phyloP scores from a whole-genome alignment of 768 basidiomycete genomes.

The Leucogyrophana mollusca region DNA sequence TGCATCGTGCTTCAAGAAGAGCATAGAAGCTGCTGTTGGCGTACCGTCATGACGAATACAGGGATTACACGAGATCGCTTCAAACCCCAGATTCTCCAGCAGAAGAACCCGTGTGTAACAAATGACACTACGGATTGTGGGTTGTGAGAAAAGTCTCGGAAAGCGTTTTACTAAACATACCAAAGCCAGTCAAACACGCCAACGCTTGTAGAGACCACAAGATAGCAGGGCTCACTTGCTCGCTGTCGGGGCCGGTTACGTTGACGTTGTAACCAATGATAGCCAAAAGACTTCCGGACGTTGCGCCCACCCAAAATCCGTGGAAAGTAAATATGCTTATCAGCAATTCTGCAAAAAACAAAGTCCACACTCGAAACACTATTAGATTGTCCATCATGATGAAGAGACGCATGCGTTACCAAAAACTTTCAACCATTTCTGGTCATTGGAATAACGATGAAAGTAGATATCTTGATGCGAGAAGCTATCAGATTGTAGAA shows the following conservation, averaged over 20 bases:
- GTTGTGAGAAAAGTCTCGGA: too few relatives aligned
- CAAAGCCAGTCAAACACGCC: too few relatives aligned
- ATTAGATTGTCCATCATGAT: background rate
- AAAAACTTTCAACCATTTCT: constrained; percentile 9
- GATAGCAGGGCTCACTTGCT: too few relatives aligned
- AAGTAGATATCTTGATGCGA: constrained; percentile 21
- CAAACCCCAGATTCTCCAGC: constrained; percentile 19
- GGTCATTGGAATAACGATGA: constrained; percentile 12
- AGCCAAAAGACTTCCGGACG: background rate
- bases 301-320: constrained; percentile 11
- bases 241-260: too few relatives aligned
- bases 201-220: too few relatives aligned
- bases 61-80: background rate
- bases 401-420: constrained; percentile 7
- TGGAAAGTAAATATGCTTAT: constrained; percentile 11
- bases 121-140: too few relatives aligned
- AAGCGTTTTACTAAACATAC: background rate
- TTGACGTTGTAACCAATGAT: too few relatives aligned
- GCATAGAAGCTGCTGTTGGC: too few relatives aligned
- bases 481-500: too few relatives aligned
- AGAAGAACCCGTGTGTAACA: constrained; percentile 18
- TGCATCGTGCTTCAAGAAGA: too few relatives aligned
- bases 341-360: constrained; percentile 15
- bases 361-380: constrained; percentile 6
- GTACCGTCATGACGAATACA: constrained; percentile 16